A percentile compares a stretch with the other conserved stretches of the same genome.
phyloP scores from a whole-genome alignment of 129 eudicot species.

The Pittosporum tobira region DNA sequence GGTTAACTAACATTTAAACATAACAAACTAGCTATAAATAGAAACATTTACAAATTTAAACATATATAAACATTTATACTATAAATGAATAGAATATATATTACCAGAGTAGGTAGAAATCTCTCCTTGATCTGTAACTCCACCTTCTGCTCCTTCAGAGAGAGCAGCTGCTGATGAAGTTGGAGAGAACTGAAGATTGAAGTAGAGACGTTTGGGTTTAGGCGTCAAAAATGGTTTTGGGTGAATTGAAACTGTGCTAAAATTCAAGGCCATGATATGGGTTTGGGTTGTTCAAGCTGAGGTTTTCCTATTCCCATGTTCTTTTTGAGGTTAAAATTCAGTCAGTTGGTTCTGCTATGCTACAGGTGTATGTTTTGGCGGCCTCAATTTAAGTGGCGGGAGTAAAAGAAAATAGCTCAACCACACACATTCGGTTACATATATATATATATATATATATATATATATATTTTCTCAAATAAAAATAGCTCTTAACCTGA shows the following conservation, averaged over 20 bases:
- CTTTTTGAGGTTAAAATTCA: conserved; percentile 1
- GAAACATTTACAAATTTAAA: neutral
- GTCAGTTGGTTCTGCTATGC: neutral
- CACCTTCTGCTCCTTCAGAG: conserved; percentile 34
- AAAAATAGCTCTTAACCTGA: no score
- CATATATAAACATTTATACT: neutral
- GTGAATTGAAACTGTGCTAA: conserved; percentile 13
- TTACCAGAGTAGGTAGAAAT: conserved; percentile 30
- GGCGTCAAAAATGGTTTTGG: conserved; percentile 11
- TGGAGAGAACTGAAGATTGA: conserved; percentile 3
- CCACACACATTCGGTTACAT: conserved; percentile 19
- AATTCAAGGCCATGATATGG: conserved; percentile 29
- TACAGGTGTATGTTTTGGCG: neutral
- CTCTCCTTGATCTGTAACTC: conserved; percentile 29
- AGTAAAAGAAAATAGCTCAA: conserved; percentile 16
- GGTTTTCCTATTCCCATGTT: conserved; percentile 16
- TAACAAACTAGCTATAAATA: neutral
- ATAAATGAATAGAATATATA: no score
- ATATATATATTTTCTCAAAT: no score
- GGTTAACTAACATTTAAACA: neutral
- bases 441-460: no score
- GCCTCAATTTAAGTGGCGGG: conserved; percentile 22
- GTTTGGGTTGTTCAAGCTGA: neutral
- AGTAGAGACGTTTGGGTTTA: conserved; percentile 13
- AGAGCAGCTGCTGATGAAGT: conserved; percentile 19